Evolutionary conservation across 2,329 filamentous ascomycete species (phyloP).

Genomic region (Cyanodermella asteris): DNA sequence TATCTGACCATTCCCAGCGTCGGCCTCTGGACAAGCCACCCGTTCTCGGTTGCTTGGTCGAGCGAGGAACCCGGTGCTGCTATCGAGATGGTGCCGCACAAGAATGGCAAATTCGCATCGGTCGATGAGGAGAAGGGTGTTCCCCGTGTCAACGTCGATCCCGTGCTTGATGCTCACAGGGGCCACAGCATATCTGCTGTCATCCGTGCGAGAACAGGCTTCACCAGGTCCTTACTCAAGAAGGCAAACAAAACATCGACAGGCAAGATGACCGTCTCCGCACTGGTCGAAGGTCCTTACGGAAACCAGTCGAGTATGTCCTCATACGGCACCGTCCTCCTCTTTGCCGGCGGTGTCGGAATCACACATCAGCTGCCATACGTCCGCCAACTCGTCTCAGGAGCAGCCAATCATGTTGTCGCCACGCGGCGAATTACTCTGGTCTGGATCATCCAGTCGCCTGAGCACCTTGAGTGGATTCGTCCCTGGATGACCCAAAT

Average conservation of each 20-base stretch:
- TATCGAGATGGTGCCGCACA: too few relatives aligned
- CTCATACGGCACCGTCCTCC: slow-evolving; percentile 77
- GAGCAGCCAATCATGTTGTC: slow-evolving; percentile 46
- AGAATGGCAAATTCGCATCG: slow-evolving; percentile 26
- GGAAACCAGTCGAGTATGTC: slow-evolving; percentile 62
- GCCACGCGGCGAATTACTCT: slow-evolving; percentile 65
- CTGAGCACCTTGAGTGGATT: slow-evolving; percentile 81
- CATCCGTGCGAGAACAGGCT: slow-evolving; percentile 68
- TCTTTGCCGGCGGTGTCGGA: slow-evolving; percentile 81
- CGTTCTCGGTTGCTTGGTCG: slow-evolving; percentile 60
- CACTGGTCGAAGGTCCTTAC: slow-evolving; percentile 78
- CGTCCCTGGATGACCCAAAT: slow-evolving; percentile 65
- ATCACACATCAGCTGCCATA: slow-evolving; percentile 92
- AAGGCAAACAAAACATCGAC: slow-evolving; percentile 35
- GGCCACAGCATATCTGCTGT: slow-evolving; percentile 59
- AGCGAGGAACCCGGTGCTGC: slow-evolving; percentile 31
- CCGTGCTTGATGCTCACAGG: too few relatives aligned
- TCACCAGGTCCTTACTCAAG: slow-evolving; percentile 64
- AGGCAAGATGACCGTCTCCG: slow-evolving; percentile 38
- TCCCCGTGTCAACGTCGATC: too few relatives aligned
- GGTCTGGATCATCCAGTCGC: slow-evolving; percentile 81
- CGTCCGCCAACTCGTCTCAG: slow-evolving; percentile 52
- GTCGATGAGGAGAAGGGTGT: too few relatives aligned
- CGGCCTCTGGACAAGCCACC: slow-evolving; percentile 50
- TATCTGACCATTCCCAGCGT: slow-evolving; percentile 50